These are phyloP conservation scores for Pascua sp. DNA, from an alignment of 1,284 basidiomycete genomes.

Conservation along the genomic window DNA sequence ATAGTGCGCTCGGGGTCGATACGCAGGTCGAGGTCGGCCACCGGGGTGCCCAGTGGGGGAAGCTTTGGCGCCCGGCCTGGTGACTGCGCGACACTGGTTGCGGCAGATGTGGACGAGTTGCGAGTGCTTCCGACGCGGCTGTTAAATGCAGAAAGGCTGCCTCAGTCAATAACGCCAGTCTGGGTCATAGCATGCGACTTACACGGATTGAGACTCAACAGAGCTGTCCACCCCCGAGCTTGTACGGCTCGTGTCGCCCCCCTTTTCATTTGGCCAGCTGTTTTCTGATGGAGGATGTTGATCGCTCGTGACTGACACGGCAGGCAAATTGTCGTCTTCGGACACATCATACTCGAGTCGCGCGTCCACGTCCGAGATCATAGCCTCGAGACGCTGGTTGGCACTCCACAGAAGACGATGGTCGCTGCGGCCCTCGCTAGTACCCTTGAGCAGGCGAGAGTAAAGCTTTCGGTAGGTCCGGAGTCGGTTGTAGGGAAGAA, in stretches of 20 bases:
- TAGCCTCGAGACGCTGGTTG: conserved; percentile 71
- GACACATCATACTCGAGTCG: conserved; percentile 52
- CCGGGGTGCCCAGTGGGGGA: conserved; percentile 43
- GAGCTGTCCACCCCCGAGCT: conserved; percentile 42
- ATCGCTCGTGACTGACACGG: conserved; percentile 1
- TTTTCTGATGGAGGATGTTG: conserved; percentile 22
- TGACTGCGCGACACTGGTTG: conserved; percentile 36
- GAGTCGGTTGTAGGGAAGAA: conserved; percentile 76
- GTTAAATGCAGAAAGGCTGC: conserved; percentile 42
- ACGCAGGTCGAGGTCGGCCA: conserved; percentile 74
- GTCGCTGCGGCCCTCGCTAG: conserved; percentile 81
- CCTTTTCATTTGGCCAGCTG: conserved; percentile 36
- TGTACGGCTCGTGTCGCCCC: conserved; percentile 27
- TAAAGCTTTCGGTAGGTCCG: conserved; percentile 94
- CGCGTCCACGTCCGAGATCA: conserved; percentile 66
- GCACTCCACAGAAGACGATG: conserved; percentile 76
- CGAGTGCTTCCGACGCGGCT: conserved; percentile 38
- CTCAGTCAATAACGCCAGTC: conserved; percentile 12
- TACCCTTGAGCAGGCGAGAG: conserved; percentile 77
- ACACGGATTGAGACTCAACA: conserved; percentile 38
- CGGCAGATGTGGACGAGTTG: conserved; percentile 37
- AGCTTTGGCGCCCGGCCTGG: conserved; percentile 31
- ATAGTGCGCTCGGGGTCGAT: conserved; percentile 75
- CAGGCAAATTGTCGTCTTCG: conserved; percentile 27
- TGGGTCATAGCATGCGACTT: conserved; percentile 12